A percentile compares a stretch with the other conserved stretches of the same genome.
Conservation (phyloP, 306 rosid species). For the Prunus fruticosa region DNA sequence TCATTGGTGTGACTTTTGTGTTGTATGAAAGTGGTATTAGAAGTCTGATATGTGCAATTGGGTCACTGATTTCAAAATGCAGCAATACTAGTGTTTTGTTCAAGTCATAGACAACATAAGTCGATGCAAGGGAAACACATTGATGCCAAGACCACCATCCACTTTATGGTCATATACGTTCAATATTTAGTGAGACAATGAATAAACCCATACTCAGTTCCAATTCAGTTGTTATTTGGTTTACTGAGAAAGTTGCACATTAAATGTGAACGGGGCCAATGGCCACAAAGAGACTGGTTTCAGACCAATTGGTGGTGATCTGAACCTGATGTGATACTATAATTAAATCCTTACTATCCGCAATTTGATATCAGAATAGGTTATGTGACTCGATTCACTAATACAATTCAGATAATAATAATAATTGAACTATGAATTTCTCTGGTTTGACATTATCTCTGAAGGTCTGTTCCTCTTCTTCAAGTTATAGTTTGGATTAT, state of each 20-base stretch:
- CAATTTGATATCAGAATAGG: not conserved
- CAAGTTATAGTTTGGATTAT: not conserved
- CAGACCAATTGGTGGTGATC: not conserved
- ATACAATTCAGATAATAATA: not conserved
- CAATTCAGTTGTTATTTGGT: not conserved
- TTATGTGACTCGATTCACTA: not conserved
- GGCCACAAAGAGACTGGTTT: not conserved
- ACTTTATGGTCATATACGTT: not conserved
- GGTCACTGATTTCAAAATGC: not conserved
- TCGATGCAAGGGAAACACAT: not conserved
- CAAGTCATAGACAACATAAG: not conserved
- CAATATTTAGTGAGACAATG: not conserved
- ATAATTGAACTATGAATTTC: not conserved
- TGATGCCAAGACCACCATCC: not conserved
- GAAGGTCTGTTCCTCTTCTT: not conserved
- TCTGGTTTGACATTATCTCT: not conserved
- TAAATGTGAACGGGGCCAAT: not conserved
- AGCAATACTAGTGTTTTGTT: not conserved
- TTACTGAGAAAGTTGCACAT: not conserved
- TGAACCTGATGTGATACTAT: not conserved
- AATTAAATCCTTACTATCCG: not conserved
- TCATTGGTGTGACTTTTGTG: not conserved
- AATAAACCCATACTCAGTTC: not conserved
- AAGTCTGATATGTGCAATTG: not conserved
- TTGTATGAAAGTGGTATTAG: not conserved